Base-by-base conservation (phyloP, 1,284 basidiomycete genomes). In the Inonotus obliquus region DNA sequence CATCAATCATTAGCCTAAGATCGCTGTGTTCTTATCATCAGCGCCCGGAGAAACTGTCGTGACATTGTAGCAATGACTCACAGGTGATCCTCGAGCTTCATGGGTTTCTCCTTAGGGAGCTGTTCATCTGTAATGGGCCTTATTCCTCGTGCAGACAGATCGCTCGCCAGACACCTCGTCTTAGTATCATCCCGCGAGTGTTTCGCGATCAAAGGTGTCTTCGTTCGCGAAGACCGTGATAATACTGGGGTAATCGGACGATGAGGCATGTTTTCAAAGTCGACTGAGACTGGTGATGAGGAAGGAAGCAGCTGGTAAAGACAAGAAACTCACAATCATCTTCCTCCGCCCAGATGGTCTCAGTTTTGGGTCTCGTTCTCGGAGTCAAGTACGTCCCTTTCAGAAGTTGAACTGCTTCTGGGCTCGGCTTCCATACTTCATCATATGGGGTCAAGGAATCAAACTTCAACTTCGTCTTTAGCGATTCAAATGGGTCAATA, bases 401-500 rank as follows among this genome's bases (percentile, higher is more conserved):
- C 4, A 63, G 35, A 17, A 51, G 19, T 1, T 45, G 38, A 25
- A 51, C 27, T 25, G 39, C 41, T 23, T 56, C 45, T 11, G 54
- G 54, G 17, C 39, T 44, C 7, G 47, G 21, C 23, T 57, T 23
- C 52, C 29, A 55, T 7, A 45, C 74, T 67, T 86, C 84, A 32
- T 81, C 76, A 58, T 77, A 81, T 10, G 73, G 67, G 13, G 70
- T 60, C 19, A 79, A 64, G 13, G 72, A 60, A 53, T 71, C 59
- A 17, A 80, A 62, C 63, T 66, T 65, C 67, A 75, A 66, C 21
- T 73, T 62, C 23, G 69, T 69, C 54, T 68, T 70, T 19, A 85
- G 73, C 7, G 66, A 65, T 1, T 79, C 75, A 48, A 80, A 80
- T 10, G 82, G 83, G 47, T 85, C 85, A 25, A 72, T 68, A 10